A percentile compares a stretch with the other conserved stretches of the same genome.
Conservation (phyloP, 768 basidiomycete species). For the Grammothele lineata region DNA sequence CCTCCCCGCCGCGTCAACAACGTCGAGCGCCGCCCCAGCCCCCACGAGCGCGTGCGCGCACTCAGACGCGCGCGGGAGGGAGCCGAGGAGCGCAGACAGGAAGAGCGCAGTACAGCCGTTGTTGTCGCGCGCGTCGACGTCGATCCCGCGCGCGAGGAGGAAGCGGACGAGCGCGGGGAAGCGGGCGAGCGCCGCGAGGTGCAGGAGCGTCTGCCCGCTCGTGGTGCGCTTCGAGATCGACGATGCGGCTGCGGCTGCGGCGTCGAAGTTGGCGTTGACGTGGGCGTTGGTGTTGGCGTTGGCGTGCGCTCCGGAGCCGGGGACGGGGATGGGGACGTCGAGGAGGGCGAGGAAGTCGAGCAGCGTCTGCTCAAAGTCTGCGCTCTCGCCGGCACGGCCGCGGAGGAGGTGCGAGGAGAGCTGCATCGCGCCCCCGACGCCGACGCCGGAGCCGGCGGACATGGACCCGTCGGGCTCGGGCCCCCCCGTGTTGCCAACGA, state of each 20-base stretch:
- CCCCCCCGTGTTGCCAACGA: constrained; percentile 70
- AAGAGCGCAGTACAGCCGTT: constrained; percentile 91
- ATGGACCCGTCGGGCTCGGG: constrained; percentile 37
- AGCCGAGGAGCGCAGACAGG: constrained; percentile 69
- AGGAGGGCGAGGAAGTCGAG: constrained; percentile 78
- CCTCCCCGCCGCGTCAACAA: constrained; percentile 69
- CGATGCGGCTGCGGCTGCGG: constrained; percentile 25
- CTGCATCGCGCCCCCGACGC: constrained; percentile 43
- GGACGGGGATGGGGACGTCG: constrained; percentile 59
- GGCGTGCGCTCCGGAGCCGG: too few relatives aligned
- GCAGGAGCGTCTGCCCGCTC: constrained; percentile 83
- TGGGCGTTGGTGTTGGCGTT: constrained; percentile 26
- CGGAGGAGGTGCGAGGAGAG: constrained; percentile 51
- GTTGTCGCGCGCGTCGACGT: constrained; percentile 79
- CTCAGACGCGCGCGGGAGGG: too few relatives aligned
- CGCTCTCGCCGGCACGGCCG: constrained; percentile 47
- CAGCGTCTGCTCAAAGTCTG: constrained; percentile 68
- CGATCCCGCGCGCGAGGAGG: constrained; percentile 67
- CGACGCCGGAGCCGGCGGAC: not conserved
- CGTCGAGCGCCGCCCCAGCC: constrained; percentile 76
- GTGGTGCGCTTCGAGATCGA: constrained; percentile 70
- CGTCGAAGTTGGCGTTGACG: too few relatives aligned
- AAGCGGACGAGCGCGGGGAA: constrained; percentile 67
- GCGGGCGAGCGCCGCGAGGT: constrained; percentile 78
- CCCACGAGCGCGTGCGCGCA: constrained; percentile 67